Evolutionary conservation across 129 eudicot genomes (phyloP).

Genomic region (Lactuca sativa): DNA sequence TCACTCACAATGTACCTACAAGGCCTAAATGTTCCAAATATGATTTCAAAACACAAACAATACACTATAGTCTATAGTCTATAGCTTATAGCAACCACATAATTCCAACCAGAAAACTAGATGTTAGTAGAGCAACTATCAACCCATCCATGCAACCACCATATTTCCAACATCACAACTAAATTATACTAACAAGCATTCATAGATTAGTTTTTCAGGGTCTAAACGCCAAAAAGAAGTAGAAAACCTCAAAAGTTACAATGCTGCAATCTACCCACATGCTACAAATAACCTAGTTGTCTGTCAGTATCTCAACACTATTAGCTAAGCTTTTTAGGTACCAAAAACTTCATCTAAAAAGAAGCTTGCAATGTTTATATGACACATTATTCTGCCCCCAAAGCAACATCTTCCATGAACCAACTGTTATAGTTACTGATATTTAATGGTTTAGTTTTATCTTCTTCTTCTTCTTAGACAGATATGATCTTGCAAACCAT

Average conservation of each 20-base stretch:
- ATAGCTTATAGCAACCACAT: constrained; percentile 10
- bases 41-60: constrained; percentile 4
- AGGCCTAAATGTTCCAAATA: constrained; percentile 10
- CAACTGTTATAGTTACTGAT: constrained; percentile 23
- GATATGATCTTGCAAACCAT: constrained; percentile 49
- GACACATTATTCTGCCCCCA: constrained; percentile 17
- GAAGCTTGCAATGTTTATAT: constrained; percentile 29
- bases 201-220: constrained; percentile 31
- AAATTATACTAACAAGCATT: constrained; percentile 19
- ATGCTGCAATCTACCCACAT: constrained; percentile 24
- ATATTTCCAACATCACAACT: constrained; percentile 27
- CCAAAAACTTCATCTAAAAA: constrained; percentile 31
- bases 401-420: constrained; percentile 37
- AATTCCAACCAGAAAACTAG: constrained; percentile 34
- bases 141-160: constrained; percentile 28
- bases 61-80: not conserved
- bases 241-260: constrained; percentile 37
- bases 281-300: constrained; percentile 32
- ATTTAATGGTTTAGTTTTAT: constrained; percentile 41
- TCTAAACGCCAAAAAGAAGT: constrained; percentile 22
- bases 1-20: constrained; percentile 23
- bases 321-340: constrained; percentile 24
- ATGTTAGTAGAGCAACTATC: constrained; percentile 25
- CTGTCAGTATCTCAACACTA: constrained; percentile 28
- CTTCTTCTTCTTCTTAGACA: constrained; percentile 64